These are phyloP conservation scores for Fusarium sp. DNA, from an alignment of 2,329 filamentous ascomycete genomes.

Conservation along the genomic window DNA sequence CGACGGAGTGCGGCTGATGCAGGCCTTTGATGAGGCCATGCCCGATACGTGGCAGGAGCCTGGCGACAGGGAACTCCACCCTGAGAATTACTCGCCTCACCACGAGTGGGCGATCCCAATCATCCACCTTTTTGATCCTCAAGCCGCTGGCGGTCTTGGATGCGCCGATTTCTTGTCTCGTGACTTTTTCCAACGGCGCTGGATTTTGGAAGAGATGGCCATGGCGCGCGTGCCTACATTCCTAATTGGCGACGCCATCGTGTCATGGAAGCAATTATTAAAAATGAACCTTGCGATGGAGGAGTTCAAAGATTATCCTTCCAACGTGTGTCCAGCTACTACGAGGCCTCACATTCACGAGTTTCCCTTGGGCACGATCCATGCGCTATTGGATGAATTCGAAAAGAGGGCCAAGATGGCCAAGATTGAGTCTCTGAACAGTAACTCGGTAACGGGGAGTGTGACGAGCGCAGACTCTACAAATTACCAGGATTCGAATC, in stretches of 20 bases:
- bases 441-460: constrained; percentile 15
- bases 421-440: constrained; percentile 31
- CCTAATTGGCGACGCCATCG: constrained; percentile 51
- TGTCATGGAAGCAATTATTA: constrained; percentile 52
- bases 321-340: constrained; percentile 45
- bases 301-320: constrained; percentile 50
- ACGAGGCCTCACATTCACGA: constrained; percentile 17
- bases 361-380: constrained; percentile 31
- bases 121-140: constrained; percentile 39
- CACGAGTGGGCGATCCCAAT: constrained; percentile 48
- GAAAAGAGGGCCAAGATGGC: constrained; percentile 33
- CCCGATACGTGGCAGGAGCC: constrained; percentile 50
- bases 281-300: constrained; percentile 51
- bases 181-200: constrained; percentile 51
- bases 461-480: constrained; percentile 21
- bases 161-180: constrained; percentile 47
- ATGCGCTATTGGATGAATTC: constrained; percentile 36
- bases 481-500: constrained; percentile 16
- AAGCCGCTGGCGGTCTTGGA: constrained; percentile 40
- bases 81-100: constrained; percentile 50
- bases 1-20: constrained; percentile 42
- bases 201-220: constrained; percentile 53
- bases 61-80: constrained; percentile 48
- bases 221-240: constrained; percentile 48
- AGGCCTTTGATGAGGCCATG: constrained; percentile 47